Base-by-base conservation (phyloP, 352 stramenopile genomes). In the Hyaloperonospora brassicae region DNA sequence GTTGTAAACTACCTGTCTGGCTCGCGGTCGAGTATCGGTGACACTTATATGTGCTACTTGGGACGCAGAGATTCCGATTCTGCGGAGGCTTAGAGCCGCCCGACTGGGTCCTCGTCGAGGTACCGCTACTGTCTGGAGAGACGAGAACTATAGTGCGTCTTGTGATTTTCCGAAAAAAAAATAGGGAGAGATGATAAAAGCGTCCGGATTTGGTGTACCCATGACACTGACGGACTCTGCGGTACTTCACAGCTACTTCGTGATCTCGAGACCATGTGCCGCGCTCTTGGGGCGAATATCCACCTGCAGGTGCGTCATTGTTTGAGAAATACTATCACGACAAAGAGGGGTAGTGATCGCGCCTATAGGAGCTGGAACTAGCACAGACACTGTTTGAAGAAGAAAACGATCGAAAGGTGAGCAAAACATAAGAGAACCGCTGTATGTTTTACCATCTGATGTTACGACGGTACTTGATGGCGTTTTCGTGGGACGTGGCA, bases 11-110 rank as follows among this genome's bases (percentile, higher is more conserved):
- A 17, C 17, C 17, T 17, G 17, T 17, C 17, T 17, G 17, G 17
- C 17, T 17, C 17, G 17, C 17, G 17, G 17, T 17, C 17, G 17
- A 17, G 17, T 17, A 17, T 17, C 17, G 22, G 30, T 27, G 31
- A 12, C 6, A 55, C 22, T 44, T 34, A 49, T 24, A 1, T 50
- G 39, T 11, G 47, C 11, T 39, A 39, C 8, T 41, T 57, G 42
- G 40, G 51, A 4, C 38, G 49, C 31, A 72, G 64, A 72, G 61
- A 56, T 86, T 81, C 44, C 66, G 76, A 17, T 84, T 84, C 64
- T 84, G 76, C 24, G 76, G 76, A 44, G 73, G 72, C 5, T 49
- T 86, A 48, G 76, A 86, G 59, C 76, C 76, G 43, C 76, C 76
- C 0, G 76, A 86, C 60, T 86, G 76, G 76, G 23, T 86, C 48